A percentile compares a stretch with the other conserved stretches of the same genome.
Evolutionary conservation across 768 basidiomycete genomes (phyloP).

Genomic region (Exidia glandulosa): DNA sequence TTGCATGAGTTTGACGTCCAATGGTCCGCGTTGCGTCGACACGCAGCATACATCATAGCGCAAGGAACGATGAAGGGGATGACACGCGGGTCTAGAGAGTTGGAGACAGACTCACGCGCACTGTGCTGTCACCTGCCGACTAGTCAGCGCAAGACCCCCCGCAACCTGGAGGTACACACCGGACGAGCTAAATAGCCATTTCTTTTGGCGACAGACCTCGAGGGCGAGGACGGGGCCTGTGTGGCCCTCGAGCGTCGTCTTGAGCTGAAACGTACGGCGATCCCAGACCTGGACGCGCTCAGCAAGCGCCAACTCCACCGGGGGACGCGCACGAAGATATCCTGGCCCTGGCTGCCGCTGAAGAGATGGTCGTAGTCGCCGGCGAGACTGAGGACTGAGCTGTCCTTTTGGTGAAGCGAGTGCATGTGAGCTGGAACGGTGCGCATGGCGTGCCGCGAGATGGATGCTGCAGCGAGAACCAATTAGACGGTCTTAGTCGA

Average conservation of each 20-base stretch:
- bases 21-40: too few species aligned
- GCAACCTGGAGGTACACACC: conserved; percentile 32
- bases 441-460: background rate
- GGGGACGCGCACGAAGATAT: conserved; percentile 50
- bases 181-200: conserved; percentile 86
- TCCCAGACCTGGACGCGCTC: conserved; percentile 70
- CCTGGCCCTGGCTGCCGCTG: conserved; percentile 66
- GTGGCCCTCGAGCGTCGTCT: conserved; percentile 65
- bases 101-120: conserved; percentile 44
- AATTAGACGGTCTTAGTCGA: background rate
- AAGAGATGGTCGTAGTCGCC: conserved; percentile 67
- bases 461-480: background rate
- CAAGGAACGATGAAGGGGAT: background rate
- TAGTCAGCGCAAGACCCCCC: background rate
- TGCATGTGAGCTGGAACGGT: conserved; percentile 23
- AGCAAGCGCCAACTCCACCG: conserved; percentile 2
- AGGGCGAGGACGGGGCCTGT: conserved; percentile 75
- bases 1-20: background rate
- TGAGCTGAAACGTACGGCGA: conserved; percentile 55
- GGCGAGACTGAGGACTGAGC: conserved; percentile 65
- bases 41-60: conserved; percentile 3
- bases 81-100: background rate
- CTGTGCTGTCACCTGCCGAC: conserved; percentile 68
- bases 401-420: conserved; percentile 55
- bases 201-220: conserved; percentile 59